Conservation (phyloP, 345 rosid genomes). For the Reutealis trisperma region DNA sequence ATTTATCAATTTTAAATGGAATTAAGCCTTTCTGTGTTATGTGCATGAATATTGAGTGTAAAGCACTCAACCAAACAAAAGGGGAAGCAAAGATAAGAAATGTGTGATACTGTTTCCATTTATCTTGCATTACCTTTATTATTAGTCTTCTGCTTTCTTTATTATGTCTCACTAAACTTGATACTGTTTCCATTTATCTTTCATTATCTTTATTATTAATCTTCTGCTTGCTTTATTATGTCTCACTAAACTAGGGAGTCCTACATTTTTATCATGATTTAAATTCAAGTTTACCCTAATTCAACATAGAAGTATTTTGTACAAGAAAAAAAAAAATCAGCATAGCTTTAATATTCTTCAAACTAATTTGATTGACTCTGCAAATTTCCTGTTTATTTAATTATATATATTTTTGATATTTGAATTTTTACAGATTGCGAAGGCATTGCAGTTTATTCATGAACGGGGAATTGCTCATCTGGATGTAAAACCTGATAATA, state of each 20-base stretch:
- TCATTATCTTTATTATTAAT: too few relatives aligned
- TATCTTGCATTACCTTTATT: too few relatives aligned
- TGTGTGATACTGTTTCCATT: not conserved
- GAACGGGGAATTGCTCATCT: slow-evolving; percentile 87
- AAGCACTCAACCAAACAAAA: too few relatives aligned
- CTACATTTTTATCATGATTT: not conserved
- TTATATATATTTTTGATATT: slow-evolving; percentile 19
- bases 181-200: not conserved
- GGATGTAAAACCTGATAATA: slow-evolving; percentile 96
- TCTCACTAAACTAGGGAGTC: not conserved
- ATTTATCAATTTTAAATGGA: not conserved
- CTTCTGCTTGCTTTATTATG: not conserved
- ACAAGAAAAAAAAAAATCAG: not conserved
- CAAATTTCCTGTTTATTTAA: not conserved
- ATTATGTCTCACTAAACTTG: too few relatives aligned
- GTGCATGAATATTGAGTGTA: not conserved
- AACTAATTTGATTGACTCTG: not conserved
- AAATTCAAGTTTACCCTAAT: not conserved
- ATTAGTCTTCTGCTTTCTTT: too few relatives aligned
- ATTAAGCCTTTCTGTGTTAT: not conserved
- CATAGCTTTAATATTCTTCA: not conserved
- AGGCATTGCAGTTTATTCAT: slow-evolving; percentile 77
- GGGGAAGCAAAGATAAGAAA: too few relatives aligned
- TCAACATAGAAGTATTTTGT: not conserved
- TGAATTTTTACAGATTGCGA: slow-evolving; percentile 63